Evolutionary conservation across 2,329 filamentous ascomycete genomes (phyloP), one percentile per base, ranked within the genome.

Genomic region (Metarhizium humberi): DNA sequence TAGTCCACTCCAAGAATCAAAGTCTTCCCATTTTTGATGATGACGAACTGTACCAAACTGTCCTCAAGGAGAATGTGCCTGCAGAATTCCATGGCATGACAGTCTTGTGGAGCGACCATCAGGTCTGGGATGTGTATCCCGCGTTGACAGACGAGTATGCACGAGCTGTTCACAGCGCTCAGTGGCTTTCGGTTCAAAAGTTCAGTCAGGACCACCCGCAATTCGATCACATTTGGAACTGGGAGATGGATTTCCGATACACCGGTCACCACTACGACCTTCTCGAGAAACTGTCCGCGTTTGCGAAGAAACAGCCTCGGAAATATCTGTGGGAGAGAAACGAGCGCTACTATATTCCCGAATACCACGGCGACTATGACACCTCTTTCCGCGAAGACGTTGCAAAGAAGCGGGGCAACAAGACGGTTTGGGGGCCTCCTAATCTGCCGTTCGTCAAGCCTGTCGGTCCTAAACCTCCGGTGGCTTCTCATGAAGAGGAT

Each of bases 151-250:
- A 88, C 55, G 79, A 71, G 6, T 70, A 76, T 53, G 75, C 77
- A 55, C 69, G 75, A 57, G 75, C 70, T 52, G 81, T 82, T n/a
- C 79, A 83, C 62, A 76, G 77, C 32, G 75, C 79, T 34, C 85
- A 89, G 63, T 89, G 85, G 75, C 77, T 90, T 61, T 85, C 86
- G 6, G 77, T 91, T 2, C 88, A 91, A 66, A 86, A 85, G 70
- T 91, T 92, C 65, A 82, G 82, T 56, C 79, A 87, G 63, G 85
- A 87, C 51, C 85, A 90, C 63, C 87, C 87, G 0, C 84, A 92
- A 63, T 94, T 88, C 60, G 87, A 92, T 61, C 90, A 81, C 63
- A 78, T 90, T 61, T 94, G 89, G 88, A 92, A 92, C 67, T 92
- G 88, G 88, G 90, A 94, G 66, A 88, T 90, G 71, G 88, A 94